phyloP scores from a whole-genome alignment of 768 basidiomycete genomes.

The Lanmaoa rubissima region DNA sequence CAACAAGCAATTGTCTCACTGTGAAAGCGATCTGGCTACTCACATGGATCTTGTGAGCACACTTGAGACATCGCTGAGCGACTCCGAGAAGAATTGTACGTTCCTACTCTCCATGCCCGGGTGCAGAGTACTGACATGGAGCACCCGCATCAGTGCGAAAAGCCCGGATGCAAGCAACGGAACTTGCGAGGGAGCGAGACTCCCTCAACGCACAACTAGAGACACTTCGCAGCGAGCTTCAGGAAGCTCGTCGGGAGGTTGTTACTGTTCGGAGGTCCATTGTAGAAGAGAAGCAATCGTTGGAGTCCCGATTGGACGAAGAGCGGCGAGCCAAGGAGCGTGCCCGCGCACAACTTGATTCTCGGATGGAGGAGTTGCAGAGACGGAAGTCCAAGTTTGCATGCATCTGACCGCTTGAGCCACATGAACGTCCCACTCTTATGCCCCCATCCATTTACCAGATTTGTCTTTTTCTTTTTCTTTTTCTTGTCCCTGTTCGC shows the following conservation, averaged over 20 bases:
- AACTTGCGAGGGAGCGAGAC: constrained; percentile 85
- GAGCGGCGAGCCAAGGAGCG: constrained; percentile 89
- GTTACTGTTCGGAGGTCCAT: constrained; percentile 73
- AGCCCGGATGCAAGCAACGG: constrained; percentile 90
- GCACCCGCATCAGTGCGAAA: constrained; percentile 65
- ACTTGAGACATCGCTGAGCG: constrained; percentile 81
- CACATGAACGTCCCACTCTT: not conserved
- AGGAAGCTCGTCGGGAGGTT: constrained; percentile 78
- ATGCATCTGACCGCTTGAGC: constrained; percentile 57
- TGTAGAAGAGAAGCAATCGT: constrained; percentile 84
- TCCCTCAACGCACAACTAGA: constrained; percentile 63
- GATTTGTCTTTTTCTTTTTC: constrained; percentile 2
- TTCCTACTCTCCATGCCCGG: constrained; percentile 20
- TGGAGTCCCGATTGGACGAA: constrained; percentile 81
- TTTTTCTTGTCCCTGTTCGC: constrained; percentile 7
- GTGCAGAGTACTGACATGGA: constrained; percentile 7
- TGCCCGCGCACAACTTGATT: constrained; percentile 81
- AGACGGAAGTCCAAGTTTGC: constrained; percentile 91
- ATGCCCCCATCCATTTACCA: constrained; percentile 6
- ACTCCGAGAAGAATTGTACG: constrained; percentile 92
- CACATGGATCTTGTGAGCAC: constrained; percentile 88
- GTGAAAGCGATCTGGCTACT: constrained; percentile 85
- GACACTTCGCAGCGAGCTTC: constrained; percentile 66
- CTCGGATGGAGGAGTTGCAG: constrained; percentile 80
- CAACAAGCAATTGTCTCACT: constrained; percentile 91